Evolutionary conservation across 1,284 basidiomycete genomes (phyloP).

Genomic region (Ustilago tritici): DNA sequence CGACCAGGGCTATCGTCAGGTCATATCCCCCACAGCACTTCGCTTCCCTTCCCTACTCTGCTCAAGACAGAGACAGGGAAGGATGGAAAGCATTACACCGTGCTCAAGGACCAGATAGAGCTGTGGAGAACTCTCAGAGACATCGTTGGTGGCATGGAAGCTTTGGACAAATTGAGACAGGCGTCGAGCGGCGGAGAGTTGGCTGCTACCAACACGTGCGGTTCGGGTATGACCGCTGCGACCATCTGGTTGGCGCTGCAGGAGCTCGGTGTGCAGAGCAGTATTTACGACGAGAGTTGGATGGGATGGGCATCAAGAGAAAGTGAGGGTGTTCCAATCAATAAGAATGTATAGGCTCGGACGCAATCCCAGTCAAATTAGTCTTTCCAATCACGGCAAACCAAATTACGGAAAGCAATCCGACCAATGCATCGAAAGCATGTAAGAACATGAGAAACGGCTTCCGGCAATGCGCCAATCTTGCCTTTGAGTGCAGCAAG

Average conservation of each 20-base stretch:
- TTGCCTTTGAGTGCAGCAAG: too few relatives aligned
- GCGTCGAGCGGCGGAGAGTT: slow-evolving; percentile 56
- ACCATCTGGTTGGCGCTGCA: slow-evolving; percentile 89
- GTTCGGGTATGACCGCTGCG: slow-evolving; percentile 91
- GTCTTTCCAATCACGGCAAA: neutral
- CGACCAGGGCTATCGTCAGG: slow-evolving; percentile 87
- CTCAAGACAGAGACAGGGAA: slow-evolving; percentile 73
- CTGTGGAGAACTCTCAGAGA: slow-evolving; percentile 74
- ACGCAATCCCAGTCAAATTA: neutral
- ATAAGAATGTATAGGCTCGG: slow-evolving; percentile 25
- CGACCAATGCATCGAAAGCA: neutral
- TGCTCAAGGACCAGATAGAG: slow-evolving; percentile 64
- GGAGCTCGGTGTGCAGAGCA: slow-evolving; percentile 74
- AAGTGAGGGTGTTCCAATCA: slow-evolving; percentile 44
- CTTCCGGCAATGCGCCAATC: neutral
- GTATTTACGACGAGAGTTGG: slow-evolving; percentile 82
- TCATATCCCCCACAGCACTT: slow-evolving; percentile 88
- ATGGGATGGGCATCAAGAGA: slow-evolving; percentile 58
- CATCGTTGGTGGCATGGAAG: slow-evolving; percentile 73
- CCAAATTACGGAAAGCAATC: neutral
- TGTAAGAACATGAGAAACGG: neutral
- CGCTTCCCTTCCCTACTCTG: slow-evolving; percentile 85
- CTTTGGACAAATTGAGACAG: slow-evolving; percentile 65
- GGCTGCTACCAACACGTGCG: slow-evolving; percentile 67
- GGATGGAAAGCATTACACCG: slow-evolving; percentile 64